A percentile compares a stretch with the other conserved stretches of the same genome.
Evolutionary conservation across 2,329 filamentous ascomycete species (phyloP).

Genomic region (Ceratocystis smalleyi): DNA sequence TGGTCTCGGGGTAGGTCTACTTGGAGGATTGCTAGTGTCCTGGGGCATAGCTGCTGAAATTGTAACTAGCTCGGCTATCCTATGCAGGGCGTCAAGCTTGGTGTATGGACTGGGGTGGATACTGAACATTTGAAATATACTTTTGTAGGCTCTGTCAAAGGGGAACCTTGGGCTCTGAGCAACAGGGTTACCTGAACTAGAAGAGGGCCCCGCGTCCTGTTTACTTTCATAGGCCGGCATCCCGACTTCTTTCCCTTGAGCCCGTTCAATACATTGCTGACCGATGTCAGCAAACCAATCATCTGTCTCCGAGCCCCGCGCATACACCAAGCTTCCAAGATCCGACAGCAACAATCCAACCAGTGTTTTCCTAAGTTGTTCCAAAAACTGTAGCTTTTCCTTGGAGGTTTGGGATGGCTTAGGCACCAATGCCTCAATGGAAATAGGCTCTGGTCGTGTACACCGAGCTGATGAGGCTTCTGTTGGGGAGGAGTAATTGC

Average conservation of each 20-base stretch:
- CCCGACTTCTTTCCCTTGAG: constrained; percentile 28
- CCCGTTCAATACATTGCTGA: constrained; percentile 48
- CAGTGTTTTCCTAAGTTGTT: constrained; percentile 61
- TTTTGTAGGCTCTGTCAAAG: constrained; percentile 64
- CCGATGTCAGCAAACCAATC: constrained; percentile 62
- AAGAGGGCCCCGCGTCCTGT: background rate
- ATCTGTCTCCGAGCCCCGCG: constrained; percentile 85
- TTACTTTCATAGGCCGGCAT: background rate
- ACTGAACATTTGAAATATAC: constrained; percentile 70
- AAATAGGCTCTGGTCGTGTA: constrained; percentile 51
- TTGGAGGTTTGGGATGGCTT: constrained; percentile 38
- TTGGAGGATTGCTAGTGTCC: constrained; percentile 44
- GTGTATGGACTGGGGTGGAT: constrained; percentile 75
- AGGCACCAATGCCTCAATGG: constrained; percentile 50
- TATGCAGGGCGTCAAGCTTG: constrained; percentile 70
- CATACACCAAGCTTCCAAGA: constrained; percentile 70
- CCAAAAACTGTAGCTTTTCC: constrained; percentile 64
- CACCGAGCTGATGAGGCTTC: constrained; percentile 33
- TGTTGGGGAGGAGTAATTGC: constrained; percentile 31
- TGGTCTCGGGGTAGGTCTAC: constrained; percentile 27
- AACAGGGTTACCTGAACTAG: background rate
- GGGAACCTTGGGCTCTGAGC: constrained; percentile 47
- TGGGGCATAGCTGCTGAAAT: constrained; percentile 54
- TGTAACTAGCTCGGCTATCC: constrained; percentile 67
- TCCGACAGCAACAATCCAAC: constrained; percentile 80